Evolutionary conservation across 2,329 filamentous ascomycete species (phyloP).

Genomic region (Huntiella abstrusa): DNA sequence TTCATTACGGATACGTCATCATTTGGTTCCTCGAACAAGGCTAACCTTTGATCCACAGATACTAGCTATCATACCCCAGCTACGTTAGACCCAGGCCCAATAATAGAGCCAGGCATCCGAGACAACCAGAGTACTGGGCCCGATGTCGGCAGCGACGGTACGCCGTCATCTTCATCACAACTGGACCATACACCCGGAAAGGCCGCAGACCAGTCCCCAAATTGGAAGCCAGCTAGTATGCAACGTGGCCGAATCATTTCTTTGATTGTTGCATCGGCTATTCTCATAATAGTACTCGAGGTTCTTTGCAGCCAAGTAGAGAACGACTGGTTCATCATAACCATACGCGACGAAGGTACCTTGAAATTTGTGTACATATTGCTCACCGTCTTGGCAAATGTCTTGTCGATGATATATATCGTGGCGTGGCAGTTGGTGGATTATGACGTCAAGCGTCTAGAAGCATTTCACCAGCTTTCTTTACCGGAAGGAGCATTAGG

Average conservation of each 20-base stretch:
- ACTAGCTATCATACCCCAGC: no score
- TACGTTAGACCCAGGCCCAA: no score
- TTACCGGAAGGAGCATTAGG: constrained; percentile 40
- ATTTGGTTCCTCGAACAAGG: no score
- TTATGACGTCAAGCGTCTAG: constrained; percentile 46
- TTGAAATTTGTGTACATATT: constrained; percentile 35
- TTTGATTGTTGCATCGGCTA: constrained; percentile 34
- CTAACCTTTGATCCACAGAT: no score
- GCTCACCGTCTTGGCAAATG: constrained; percentile 44
- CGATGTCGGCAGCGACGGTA: no score
- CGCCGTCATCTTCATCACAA: no score
- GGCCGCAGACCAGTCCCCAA: constrained; percentile 18
- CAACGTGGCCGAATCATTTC: constrained; percentile 37
- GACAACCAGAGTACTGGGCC: no score
- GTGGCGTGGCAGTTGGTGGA: constrained; percentile 48
- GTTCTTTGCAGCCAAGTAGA: constrained; percentile 28
- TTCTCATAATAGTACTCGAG: constrained; percentile 34
- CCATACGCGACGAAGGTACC: constrained; percentile 31
- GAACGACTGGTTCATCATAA: constrained; percentile 27
- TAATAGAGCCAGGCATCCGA: no score
- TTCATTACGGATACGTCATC: no score
- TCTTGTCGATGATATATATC: constrained; percentile 41
- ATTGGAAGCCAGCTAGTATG: constrained; percentile 51
- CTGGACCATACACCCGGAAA: no score
- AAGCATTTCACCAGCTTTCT: constrained; percentile 48